Conservation (phyloP, 495 filamentous ascomycete genomes). For the Staphylotrichum tortipilum region DNA sequence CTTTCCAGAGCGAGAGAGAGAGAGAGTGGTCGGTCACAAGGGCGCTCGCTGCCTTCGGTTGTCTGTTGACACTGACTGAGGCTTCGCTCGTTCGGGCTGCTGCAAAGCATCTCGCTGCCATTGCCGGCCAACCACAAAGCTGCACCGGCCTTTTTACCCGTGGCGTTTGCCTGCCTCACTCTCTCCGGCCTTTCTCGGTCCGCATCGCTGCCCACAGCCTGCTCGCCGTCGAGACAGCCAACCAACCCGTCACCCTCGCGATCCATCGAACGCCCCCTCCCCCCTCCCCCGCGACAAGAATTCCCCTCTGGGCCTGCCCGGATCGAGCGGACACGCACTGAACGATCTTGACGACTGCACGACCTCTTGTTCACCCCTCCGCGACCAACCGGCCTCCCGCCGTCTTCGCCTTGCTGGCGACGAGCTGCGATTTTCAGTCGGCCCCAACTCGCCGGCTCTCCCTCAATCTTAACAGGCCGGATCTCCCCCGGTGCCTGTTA, state of each 20-base stretch:
- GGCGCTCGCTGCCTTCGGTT: conserved; percentile 14
- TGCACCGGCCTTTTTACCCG: conserved; percentile 6
- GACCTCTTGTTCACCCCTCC: not conserved
- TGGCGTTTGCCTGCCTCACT: conserved; percentile 7
- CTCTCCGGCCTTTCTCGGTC: conserved; percentile 3
- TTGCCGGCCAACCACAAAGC: conserved; percentile 7
- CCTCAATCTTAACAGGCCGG: not conserved
- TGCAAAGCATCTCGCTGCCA: conserved; percentile 8
- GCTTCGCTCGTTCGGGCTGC: conserved; percentile 2
- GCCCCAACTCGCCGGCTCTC: not conserved
- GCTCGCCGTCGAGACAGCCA: not conserved
- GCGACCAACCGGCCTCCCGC: not conserved
- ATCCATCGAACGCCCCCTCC: not conserved
- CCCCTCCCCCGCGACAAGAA: no score
- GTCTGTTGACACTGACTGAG: conserved; percentile 12
- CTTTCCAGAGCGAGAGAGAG: conserved; percentile 12
- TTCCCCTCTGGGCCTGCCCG: not conserved
- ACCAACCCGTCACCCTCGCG: not conserved
- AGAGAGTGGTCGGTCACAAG: conserved; percentile 13
- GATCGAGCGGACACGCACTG: not conserved
- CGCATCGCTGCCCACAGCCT: not conserved
- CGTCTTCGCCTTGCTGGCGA: not conserved
- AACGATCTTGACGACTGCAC: no score
- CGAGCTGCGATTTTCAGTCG: not conserved
- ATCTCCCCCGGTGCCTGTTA: not conserved